Evolutionary conservation across 257 asterid genomes (phyloP).

Genomic region (Fraxinus pennsylvanica): DNA sequence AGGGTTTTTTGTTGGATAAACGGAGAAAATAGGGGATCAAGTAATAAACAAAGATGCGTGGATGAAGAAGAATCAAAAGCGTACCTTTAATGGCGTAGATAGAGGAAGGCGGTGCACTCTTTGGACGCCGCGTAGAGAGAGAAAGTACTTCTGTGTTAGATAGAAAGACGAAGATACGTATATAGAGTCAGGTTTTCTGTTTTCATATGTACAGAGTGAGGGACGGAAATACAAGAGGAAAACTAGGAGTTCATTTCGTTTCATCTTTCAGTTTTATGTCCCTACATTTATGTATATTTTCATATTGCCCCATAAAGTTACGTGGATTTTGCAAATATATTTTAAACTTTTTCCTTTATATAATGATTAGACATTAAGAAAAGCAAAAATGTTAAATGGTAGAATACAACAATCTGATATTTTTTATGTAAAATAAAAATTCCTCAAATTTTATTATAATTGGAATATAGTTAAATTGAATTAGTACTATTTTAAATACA

Average conservation of each 20-base stretch:
- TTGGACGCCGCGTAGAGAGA: slow-evolving; percentile 1
- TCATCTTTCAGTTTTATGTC: neutral
- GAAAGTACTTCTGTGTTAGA: neutral
- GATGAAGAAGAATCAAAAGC: neutral
- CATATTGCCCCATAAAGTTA: neutral
- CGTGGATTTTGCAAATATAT: neutral
- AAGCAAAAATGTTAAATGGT: too few relatives aligned
- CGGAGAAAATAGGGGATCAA: slow-evolving; percentile 33
- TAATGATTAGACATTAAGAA: too few relatives aligned
- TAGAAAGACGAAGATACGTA: neutral
- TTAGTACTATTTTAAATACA: too few relatives aligned
- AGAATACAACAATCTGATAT: too few relatives aligned
- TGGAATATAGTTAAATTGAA: too few relatives aligned
- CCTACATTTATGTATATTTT: neutral
- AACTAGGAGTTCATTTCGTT: neutral
- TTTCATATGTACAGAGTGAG: neutral
- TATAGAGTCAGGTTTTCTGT: neutral
- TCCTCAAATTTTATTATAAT: neutral
- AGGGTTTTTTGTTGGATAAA: slow-evolving; percentile 1
- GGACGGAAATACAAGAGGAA: neutral
- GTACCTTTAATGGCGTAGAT: slow-evolving; percentile 4
- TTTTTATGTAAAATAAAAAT: too few relatives aligned
- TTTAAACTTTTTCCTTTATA: too few relatives aligned
- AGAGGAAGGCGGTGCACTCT: neutral
- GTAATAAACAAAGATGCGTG: slow-evolving; percentile 7